Percentiles rank a stretch among this genome's conserved stretches.
These are phyloP conservation scores for Chlorella sp. DNA, from an alignment of 139 green algal genomes.

Conservation along the genomic window DNA sequence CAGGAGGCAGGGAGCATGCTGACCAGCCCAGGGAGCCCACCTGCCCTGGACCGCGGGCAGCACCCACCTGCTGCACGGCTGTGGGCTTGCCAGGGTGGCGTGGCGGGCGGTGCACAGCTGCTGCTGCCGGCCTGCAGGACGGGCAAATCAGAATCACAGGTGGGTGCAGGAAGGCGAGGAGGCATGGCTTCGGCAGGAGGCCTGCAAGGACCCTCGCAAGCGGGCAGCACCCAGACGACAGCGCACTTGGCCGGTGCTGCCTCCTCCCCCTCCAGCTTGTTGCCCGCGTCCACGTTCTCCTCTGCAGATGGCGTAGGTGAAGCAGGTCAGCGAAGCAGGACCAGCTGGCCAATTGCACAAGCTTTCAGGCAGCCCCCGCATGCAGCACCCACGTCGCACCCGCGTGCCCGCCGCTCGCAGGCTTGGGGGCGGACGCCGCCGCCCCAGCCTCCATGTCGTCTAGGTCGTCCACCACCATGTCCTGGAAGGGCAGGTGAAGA, in stretches of 20 bases:
- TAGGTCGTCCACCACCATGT: conserved; percentile 2
- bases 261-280: not conserved
- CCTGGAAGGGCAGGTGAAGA: not conserved
- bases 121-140: not conserved
- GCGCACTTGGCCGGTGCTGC: not conserved
- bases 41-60: not conserved
- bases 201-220: too few species aligned
- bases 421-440: not conserved
- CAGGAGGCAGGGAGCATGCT: not conserved
- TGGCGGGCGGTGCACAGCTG: not conserved
- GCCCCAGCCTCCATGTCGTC: not conserved
- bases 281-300: too few species aligned
- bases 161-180: too few species aligned
- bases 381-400: not conserved
- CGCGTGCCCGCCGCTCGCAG: not conserved
- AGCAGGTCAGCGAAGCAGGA: too few species aligned
- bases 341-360: too few species aligned
- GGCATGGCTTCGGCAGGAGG: too few species aligned
- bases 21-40: not conserved
- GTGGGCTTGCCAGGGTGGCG: conserved; percentile 23
- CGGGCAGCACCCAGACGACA: too few species aligned
- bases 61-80: conserved; percentile 23
- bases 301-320: too few species aligned
- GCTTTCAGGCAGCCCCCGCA: not conserved
- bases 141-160: too few species aligned